phyloP scores from a whole-genome alignment of 2,329 filamentous ascomycete species.

The Fusarium sp. region DNA sequence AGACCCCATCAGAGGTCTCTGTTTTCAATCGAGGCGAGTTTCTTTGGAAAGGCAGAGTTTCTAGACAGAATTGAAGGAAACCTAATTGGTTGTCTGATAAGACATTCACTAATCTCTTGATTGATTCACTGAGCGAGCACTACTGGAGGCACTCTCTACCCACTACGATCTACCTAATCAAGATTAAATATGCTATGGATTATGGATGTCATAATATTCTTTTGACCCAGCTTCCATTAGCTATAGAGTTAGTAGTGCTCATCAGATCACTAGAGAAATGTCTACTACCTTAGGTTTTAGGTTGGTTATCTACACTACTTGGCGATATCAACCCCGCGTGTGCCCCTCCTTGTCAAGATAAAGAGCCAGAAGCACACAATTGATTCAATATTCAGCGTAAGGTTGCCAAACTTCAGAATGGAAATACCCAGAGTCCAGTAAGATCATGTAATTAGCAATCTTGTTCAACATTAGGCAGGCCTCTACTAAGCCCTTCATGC shows the following conservation, averaged over 20 bases:
- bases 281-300: background rate
- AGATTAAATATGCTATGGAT: background rate
- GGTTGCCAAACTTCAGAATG: background rate
- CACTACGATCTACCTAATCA: background rate
- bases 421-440: background rate
- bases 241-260: background rate
- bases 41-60: no score
- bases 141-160: background rate
- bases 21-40: no score
- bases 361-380: background rate
- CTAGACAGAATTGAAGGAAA: no score
- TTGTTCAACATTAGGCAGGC: background rate
- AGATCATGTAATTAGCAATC: no score
- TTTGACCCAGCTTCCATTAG: no score
- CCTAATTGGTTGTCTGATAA: background rate
- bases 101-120: background rate
- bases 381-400: background rate
- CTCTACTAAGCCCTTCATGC: background rate
- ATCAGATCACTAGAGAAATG: background rate
- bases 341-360: background rate
- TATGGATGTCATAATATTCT: background rate
- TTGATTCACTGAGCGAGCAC: background rate
- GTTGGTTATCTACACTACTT: background rate
- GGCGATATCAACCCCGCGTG: conserved; percentile 3
- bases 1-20: no score